A percentile compares a stretch with the other conserved stretches of the same genome.
Conservation (phyloP, 371 early-diverging fungal genomes). For the Mortierella sp. region DNA sequence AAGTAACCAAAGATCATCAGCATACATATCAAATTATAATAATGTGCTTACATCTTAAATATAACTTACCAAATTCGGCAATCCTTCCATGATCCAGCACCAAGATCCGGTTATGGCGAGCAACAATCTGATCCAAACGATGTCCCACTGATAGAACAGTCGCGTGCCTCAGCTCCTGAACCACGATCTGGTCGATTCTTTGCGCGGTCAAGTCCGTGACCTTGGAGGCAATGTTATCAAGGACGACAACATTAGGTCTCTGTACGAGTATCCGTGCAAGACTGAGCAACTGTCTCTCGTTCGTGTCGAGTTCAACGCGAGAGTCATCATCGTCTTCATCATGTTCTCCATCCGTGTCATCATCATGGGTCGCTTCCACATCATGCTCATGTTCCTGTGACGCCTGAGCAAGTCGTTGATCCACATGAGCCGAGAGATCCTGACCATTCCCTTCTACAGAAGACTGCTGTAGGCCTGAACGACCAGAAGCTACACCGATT, state of each 20-base stretch:
- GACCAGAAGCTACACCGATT: conserved; percentile 24
- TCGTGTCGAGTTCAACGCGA: conserved; percentile 50
- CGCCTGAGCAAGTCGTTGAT: conserved; percentile 14
- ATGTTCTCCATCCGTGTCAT: conserved; percentile 12
- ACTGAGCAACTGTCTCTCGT: conserved; percentile 49
- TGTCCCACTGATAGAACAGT: conserved; percentile 43
- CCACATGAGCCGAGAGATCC: conserved; percentile 11
- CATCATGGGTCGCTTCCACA: neutral
- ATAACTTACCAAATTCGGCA: conserved; percentile 44
- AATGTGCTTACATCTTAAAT: neutral
- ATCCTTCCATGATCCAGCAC: conserved; percentile 45
- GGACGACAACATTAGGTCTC: conserved; percentile 40
- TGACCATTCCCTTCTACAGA: conserved; percentile 4
- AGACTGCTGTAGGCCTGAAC: conserved; percentile 12
- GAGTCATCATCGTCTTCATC: conserved; percentile 18
- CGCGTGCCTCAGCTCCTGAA: conserved; percentile 35
- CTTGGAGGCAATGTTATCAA: conserved; percentile 43
- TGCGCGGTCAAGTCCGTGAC: conserved; percentile 53
- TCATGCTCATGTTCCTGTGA: conserved; percentile 1
- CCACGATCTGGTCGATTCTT: conserved; percentile 45
- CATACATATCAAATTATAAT: neutral
- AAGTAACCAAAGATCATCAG: too few relatives aligned
- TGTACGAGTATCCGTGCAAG: conserved; percentile 51
- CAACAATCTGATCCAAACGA: conserved; percentile 47
- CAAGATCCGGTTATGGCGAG: conserved; percentile 39